phyloP scores from a whole-genome alignment of 2,329 filamentous ascomycete genomes.

The Ceratocystis eucalypticola region DNA sequence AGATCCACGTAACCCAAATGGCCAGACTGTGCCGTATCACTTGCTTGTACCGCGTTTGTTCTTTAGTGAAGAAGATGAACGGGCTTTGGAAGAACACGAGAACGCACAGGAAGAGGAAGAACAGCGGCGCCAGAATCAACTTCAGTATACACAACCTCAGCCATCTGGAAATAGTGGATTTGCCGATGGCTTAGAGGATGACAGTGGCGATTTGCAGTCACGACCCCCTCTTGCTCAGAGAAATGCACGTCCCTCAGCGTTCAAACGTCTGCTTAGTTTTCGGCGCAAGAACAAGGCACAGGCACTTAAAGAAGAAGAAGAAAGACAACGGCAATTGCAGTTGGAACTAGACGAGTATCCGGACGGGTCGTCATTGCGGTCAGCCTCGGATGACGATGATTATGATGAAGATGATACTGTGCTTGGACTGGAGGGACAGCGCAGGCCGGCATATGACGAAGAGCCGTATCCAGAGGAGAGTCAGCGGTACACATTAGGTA shows the following conservation, averaged over 20 bases:
- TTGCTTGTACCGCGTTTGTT: constrained; percentile 69
- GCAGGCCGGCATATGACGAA: constrained; percentile 7
- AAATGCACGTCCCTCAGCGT: constrained; percentile 2
- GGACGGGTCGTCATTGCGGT: neutral
- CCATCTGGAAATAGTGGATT: neutral
- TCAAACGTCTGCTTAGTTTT: constrained; percentile 13
- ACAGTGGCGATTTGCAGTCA: neutral
- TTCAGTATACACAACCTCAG: constrained; percentile 17
- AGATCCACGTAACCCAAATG: constrained; percentile 68
- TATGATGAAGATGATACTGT: constrained; percentile 8
- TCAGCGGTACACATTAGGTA: constrained; percentile 5
- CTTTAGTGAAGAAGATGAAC: constrained; percentile 38
- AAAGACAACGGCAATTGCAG: neutral
- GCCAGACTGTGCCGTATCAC: constrained; percentile 76
- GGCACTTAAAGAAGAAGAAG: neutral
- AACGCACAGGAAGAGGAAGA: constrained; percentile 14
- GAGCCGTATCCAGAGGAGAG: constrained; percentile 13
- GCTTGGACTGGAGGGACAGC: constrained; percentile 3
- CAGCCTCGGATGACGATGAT: constrained; percentile 8
- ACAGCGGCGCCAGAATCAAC: constrained; percentile 19
- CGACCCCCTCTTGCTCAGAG: neutral
- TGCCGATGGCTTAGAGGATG: neutral
- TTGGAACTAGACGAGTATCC: neutral
- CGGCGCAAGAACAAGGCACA: constrained; percentile 5
- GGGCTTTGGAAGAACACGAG: constrained; percentile 20